Evolutionary conservation across 306 rosid genomes (phyloP).

Genomic region (Hippophae rhamnoides): DNA sequence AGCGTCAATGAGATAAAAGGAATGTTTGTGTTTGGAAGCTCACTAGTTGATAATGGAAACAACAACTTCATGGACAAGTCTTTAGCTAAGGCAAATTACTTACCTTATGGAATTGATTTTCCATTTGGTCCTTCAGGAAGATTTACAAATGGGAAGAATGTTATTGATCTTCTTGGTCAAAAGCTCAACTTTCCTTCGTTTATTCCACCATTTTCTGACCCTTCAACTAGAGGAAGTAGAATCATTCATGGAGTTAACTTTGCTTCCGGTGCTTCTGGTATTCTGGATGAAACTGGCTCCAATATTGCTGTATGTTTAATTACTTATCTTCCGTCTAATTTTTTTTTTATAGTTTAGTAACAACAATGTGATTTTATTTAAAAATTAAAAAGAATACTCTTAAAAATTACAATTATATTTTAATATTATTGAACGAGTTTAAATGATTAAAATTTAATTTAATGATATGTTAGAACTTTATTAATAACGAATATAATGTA

Average conservation of each 20-base stretch:
- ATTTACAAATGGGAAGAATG: constrained; percentile 45
- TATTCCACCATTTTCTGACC: constrained; percentile 31
- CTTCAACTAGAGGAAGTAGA: constrained; percentile 24
- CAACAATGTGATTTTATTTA: too few species aligned
- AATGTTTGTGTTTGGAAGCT: constrained; percentile 47
- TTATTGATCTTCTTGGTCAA: constrained; percentile 30
- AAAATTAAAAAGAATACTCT: too few species aligned
- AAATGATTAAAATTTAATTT: too few species aligned
- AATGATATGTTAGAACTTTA: too few species aligned
- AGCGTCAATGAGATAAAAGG: constrained; percentile 17
- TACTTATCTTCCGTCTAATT: not conserved
- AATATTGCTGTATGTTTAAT: not conserved
- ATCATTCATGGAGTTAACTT: constrained; percentile 36
- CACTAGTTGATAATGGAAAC: constrained; percentile 47
- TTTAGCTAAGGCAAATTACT: constrained; percentile 32
- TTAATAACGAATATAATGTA: too few species aligned
- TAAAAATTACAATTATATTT: too few species aligned
- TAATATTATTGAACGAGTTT: too few species aligned
- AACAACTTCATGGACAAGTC: constrained; percentile 31
- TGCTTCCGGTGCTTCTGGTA: constrained; percentile 45
- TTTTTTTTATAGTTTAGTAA: not conserved
- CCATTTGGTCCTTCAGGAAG: constrained; percentile 37
- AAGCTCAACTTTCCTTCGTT: constrained; percentile 29
- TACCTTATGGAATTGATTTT: constrained; percentile 42
- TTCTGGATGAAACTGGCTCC: constrained; percentile 38